Conservation (phyloP, 805 yeast species). For the Candida coleopterorum region DNA sequence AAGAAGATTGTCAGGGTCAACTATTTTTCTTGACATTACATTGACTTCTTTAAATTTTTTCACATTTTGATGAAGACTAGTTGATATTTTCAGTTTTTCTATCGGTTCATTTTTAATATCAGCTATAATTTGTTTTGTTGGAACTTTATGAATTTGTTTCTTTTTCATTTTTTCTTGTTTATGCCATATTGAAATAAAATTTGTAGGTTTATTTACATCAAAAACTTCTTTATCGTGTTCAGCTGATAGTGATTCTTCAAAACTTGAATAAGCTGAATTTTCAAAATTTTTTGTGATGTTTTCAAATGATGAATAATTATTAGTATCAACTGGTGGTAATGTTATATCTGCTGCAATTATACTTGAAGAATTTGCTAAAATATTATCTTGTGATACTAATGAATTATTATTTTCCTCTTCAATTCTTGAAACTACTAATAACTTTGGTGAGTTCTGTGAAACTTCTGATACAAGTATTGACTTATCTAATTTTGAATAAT, state of each 20-base stretch:
- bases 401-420: constrained; percentile 4
- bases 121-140: constrained; percentile 8
- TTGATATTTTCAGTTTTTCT: constrained; percentile 18
- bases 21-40: constrained; percentile 38
- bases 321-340: constrained; percentile 39
- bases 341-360: constrained; percentile 28
- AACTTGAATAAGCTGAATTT: constrained; percentile 15
- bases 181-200: constrained; percentile 40
- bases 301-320: constrained; percentile 36
- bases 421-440: constrained; percentile 16
- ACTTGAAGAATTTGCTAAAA: constrained; percentile 42
- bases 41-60: constrained; percentile 37
- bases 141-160: constrained; percentile 7
- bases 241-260: constrained; percentile 38
- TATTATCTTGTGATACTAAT: constrained; percentile 12
- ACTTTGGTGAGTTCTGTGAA: constrained; percentile 12
- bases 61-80: constrained; percentile 19
- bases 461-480: constrained; percentile 5
- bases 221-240: constrained; percentile 29
- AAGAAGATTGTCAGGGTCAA: constrained; percentile 32
- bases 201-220: constrained; percentile 13
- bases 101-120: constrained; percentile 4
- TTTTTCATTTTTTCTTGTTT: constrained; percentile 26
- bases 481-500: constrained; percentile 6
- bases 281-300: constrained; percentile 29